Conservation (phyloP, 805 yeast species). For the Pichia ethanolica region DNA sequence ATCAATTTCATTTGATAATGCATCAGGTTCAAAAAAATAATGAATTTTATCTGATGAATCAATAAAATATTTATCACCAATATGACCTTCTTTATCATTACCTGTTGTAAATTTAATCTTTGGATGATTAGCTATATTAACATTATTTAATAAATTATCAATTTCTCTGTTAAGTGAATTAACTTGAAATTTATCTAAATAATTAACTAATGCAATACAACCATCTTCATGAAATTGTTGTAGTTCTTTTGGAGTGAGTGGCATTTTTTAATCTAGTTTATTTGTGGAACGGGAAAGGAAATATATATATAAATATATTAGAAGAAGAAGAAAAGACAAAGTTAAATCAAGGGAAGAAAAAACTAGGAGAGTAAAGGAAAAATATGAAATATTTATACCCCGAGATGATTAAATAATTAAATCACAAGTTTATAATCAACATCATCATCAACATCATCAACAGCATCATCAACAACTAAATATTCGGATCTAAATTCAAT, state of each 20-base stretch:
- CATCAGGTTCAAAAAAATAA: constrained; percentile 66
- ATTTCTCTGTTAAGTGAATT: constrained; percentile 35
- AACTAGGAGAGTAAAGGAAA: too few relatives aligned
- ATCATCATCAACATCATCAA: too few relatives aligned
- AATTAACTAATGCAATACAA: constrained; percentile 51
- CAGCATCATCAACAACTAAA: too few relatives aligned
- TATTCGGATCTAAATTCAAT: neutral
- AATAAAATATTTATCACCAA: constrained; percentile 68
- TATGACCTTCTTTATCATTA: constrained; percentile 40
- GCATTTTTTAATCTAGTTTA: constrained; percentile 14
- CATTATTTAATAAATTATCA: constrained; percentile 35
- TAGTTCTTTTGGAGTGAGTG: constrained; percentile 43
- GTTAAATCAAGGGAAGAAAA: too few relatives aligned
- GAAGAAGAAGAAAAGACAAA: too few relatives aligned
- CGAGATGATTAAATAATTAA: too few relatives aligned
- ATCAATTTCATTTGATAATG: constrained; percentile 31
- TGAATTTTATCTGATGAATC: constrained; percentile 61
- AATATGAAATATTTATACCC: too few relatives aligned
- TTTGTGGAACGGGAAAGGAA: neutral
- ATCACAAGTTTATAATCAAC: too few relatives aligned
- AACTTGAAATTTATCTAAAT: constrained; percentile 38
- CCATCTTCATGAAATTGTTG: constrained; percentile 48
- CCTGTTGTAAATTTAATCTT: constrained; percentile 59
- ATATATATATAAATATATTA: neutral
- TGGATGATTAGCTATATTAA: constrained; percentile 56